Percentiles rank a stretch among this genome's conserved stretches.
These are phyloP conservation scores for Trichoderma koningiopsis DNA, from an alignment of 2,329 filamentous ascomycete species.

Conservation along the genomic window DNA sequence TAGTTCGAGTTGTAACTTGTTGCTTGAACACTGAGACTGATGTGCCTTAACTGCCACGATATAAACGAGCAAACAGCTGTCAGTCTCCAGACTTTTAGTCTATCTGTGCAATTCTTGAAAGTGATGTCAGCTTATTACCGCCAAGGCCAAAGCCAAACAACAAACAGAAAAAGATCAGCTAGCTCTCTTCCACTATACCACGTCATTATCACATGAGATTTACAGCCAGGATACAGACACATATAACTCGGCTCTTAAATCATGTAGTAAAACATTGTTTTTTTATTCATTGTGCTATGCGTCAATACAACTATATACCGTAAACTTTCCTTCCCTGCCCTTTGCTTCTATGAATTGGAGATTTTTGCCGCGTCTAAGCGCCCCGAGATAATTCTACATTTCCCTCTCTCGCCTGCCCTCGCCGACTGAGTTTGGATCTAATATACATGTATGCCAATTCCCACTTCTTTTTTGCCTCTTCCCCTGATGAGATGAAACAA, in stretches of 20 bases:
- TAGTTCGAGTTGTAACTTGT: background rate
- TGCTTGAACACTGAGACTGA: background rate
- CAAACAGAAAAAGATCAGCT: background rate
- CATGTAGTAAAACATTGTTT: background rate
- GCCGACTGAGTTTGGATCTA: background rate
- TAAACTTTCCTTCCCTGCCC: background rate
- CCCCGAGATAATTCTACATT: constrained; percentile 6
- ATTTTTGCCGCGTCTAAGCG: constrained; percentile 2
- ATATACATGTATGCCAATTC: background rate
- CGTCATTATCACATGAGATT: background rate
- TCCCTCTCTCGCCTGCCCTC: background rate
- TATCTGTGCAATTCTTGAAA: background rate
- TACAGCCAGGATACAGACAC: background rate
- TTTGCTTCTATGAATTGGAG: background rate
- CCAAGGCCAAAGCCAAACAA: background rate
- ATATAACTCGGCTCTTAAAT: background rate
- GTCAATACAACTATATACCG: background rate
- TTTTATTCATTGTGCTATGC: background rate
- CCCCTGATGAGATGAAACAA: too few relatives aligned
- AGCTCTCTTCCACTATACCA: background rate
- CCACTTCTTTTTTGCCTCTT: background rate
- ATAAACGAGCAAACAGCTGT: background rate
- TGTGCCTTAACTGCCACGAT: background rate
- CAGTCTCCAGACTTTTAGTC: background rate
- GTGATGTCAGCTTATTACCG: background rate